Base-by-base conservation (phyloP, 805 yeast genomes). In the Candida railenensis region DNA sequence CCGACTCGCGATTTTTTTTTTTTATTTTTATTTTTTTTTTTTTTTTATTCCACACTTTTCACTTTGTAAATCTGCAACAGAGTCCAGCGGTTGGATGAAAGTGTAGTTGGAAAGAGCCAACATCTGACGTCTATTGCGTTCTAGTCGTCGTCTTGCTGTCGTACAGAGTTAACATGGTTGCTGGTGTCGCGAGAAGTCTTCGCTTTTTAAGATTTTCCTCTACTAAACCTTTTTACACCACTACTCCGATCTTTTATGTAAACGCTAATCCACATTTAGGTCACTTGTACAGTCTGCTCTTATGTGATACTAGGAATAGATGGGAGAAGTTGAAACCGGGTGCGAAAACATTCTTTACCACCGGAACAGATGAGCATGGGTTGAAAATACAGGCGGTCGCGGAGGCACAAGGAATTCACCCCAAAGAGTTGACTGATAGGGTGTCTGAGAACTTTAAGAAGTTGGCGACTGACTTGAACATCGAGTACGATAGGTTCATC, bases 331-430 rank as follows among this genome's bases (percentile, higher is more conserved):
- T 76, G 1, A 59, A 67, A 3, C 65, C 79, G 0, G 44, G 34
- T 16, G 55, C 51, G 2, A 34, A 49, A 18, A 66, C 83, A 1
- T 77, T 69, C 49, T 77, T 91, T 58, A 79, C 88, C 4, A 94
- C 98, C 0, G 99, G 99, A 0, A 91, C 97, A 0, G 99, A 94
- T 63, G 99, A 94, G 65, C 99, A 94, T 63, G 99, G 99, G 0
- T 67, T 90, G 45, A 94, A 94, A 69, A 92, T 92, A 25, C 96
- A 89, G 56, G 73, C 79, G n/a, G 97, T 95, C 0, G 96, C 97
- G 0, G 72, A 71, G 47, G 75, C 73, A 11, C 58, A 59, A 4
- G 73, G 74, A 0, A 60, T 63, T n/a, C 67, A 68, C 1, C 74
- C 97, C 1, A 76, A 84, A 56, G 59, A 63, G 38, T 86, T 91